Conservation (phyloP, 2,329 filamentous ascomycete species). For the Periconia digitata region DNA sequence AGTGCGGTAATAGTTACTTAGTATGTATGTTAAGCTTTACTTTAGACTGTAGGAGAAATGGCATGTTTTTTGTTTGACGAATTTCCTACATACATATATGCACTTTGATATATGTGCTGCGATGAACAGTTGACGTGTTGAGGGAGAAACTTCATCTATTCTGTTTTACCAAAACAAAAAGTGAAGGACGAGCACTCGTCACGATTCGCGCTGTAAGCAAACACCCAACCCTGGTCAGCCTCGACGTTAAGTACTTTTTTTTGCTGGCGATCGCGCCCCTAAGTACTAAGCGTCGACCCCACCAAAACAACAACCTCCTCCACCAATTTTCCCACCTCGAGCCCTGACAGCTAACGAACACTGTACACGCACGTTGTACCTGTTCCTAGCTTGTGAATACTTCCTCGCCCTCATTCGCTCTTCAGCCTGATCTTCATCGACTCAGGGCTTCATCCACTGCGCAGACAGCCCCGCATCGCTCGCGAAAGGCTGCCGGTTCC, state of each 20-base stretch:
- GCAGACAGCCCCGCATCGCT: constrained; percentile 1
- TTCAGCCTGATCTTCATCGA: not conserved
- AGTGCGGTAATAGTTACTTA: constrained; percentile 7
- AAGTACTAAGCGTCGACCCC: not conserved
- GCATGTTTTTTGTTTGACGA: not conserved
- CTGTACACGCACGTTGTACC: not conserved
- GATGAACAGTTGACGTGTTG: too few relatives aligned
- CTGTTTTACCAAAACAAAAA: too few relatives aligned
- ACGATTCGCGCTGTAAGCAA: too few relatives aligned
- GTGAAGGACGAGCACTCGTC: too few relatives aligned
- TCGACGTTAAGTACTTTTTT: not conserved
- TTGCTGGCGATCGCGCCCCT: not conserved
- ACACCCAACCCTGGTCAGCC: not conserved
- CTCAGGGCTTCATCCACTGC: not conserved
- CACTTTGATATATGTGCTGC: too few relatives aligned
- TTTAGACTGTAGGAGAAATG: constrained; percentile 3
- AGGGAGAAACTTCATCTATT: too few relatives aligned
- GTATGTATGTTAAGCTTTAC: constrained; percentile 13
- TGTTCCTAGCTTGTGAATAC: not conserved
- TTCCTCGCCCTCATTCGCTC: not conserved
- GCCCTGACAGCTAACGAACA: not conserved
- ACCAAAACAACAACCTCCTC: not conserved
- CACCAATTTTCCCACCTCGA: not conserved
- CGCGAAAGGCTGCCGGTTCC: constrained; percentile 2
- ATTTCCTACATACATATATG: too few relatives aligned